Conservation (phyloP, 352 stramenopile species). For the Globisporangium okanoganense region DNA sequence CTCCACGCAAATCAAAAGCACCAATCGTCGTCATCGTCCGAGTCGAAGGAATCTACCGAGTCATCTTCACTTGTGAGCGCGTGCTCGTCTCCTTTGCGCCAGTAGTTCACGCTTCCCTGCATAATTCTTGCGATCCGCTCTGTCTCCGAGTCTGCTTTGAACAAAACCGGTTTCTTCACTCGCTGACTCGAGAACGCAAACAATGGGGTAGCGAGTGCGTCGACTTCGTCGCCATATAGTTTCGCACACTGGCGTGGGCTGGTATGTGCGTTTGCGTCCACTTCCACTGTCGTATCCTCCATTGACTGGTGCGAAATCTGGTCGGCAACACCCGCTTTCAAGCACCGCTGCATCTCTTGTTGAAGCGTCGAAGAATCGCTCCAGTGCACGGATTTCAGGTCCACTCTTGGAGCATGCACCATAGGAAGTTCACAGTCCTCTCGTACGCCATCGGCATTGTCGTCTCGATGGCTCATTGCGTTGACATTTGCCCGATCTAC, state of each 20-base stretch:
- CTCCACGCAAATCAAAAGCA: conserved; percentile 17
- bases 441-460: not conserved
- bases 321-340: not conserved
- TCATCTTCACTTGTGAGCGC: conserved; percentile 26
- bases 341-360: conserved; percentile 13
- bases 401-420: not conserved
- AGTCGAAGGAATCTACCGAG: conserved; percentile 23
- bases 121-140: conserved; percentile 81
- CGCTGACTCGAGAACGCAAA: not conserved
- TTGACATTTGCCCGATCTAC: not conserved
- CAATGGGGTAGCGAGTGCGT: not conserved
- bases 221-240: not conserved
- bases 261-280: not conserved
- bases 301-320: too few relatives aligned
- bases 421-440: not conserved
- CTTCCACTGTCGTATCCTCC: not conserved
- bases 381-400: conserved; percentile 2
- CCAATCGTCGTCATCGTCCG: conserved; percentile 18
- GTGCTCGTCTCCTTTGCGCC: conserved; percentile 39
- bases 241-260: not conserved
- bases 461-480: not conserved
- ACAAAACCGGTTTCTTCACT: not conserved
- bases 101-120: conserved; percentile 65
- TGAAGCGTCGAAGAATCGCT: conserved; percentile 10
- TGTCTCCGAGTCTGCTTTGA: conserved; percentile 49